These are phyloP conservation scores for Neltuma alba DNA, from an alignment of 306 rosid species.

Conservation along the genomic window DNA sequence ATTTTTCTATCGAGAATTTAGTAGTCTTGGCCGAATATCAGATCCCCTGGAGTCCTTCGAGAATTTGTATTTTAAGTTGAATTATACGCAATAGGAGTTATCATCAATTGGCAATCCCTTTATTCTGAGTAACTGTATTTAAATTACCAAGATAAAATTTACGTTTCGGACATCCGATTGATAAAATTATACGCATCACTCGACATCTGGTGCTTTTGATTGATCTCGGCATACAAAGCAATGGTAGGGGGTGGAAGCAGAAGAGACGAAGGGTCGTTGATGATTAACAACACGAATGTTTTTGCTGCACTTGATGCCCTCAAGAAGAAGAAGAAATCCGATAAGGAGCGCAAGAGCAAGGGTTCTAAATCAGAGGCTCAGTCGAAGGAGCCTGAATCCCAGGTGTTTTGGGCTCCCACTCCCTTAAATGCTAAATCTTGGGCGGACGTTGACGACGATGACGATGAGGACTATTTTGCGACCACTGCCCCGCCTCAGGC, in stretches of 20 bases:
- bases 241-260: conserved; percentile 91
- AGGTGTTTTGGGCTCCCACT: conserved; percentile 75
- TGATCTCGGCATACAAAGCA: conserved; percentile 44
- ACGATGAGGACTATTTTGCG: conserved; percentile 62
- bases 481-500: conserved; percentile 78
- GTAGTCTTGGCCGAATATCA: conserved; percentile 14
- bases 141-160: not conserved
- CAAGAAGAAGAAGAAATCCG: conserved; percentile 92
- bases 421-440: conserved; percentile 72
- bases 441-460: conserved; percentile 97
- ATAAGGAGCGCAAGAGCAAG: conserved; percentile 74
- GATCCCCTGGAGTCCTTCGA: conserved; percentile 23
- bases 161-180: not conserved
- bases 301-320: conserved; percentile 87
- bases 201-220: conserved; percentile 1
- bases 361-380: conserved; percentile 53
- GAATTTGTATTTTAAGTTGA: not conserved
- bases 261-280: conserved; percentile 85
- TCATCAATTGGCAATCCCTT: not conserved
- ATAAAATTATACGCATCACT: not conserved
- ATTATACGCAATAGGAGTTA: not conserved
- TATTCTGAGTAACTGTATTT: conserved; percentile 1
- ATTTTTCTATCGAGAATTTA: not conserved
- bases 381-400: conserved; percentile 60
- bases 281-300: conserved; percentile 76